Conservation (phyloP, 805 yeast species). For the Candida cerambycidarum region DNA sequence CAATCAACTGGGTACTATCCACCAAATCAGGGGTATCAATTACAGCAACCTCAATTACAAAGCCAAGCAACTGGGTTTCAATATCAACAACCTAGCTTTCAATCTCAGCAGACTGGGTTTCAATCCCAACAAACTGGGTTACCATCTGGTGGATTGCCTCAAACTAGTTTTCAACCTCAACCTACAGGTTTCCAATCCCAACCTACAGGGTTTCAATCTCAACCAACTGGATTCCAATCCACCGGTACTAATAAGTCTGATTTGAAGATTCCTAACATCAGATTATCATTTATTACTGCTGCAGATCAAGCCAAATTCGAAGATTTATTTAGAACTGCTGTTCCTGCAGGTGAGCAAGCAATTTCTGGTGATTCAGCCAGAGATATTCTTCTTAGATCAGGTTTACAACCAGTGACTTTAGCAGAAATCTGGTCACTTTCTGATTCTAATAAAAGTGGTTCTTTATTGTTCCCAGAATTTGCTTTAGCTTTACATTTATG, state of each 20-base stretch:
- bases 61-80: slow-evolving; percentile 15
- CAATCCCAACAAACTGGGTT: slow-evolving; percentile 16
- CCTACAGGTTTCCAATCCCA: slow-evolving; percentile 28
- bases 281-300: slow-evolving; percentile 81
- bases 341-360: slow-evolving; percentile 66
- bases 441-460: slow-evolving; percentile 86
- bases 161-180: slow-evolving; percentile 25
- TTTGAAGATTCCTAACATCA: slow-evolving; percentile 67
- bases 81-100: slow-evolving; percentile 32
- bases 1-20: slow-evolving; percentile 21
- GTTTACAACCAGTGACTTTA: slow-evolving; percentile 68
- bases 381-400: slow-evolving; percentile 75
- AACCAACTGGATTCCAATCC: background rate
- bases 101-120: slow-evolving; percentile 24
- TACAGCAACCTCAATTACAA: slow-evolving; percentile 14
- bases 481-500: slow-evolving; percentile 89
- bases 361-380: slow-evolving; percentile 75
- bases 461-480: slow-evolving; percentile 88
- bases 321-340: slow-evolving; percentile 76
- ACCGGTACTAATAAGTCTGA: slow-evolving; percentile 28
- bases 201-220: slow-evolving; percentile 6
- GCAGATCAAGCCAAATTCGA: slow-evolving; percentile 87
- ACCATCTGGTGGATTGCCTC: slow-evolving; percentile 19
- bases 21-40: slow-evolving; percentile 34
- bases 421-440: slow-evolving; percentile 89